A percentile compares a stretch with the other conserved stretches of the same genome.
Conservation (phyloP, 495 filamentous ascomycete genomes). For the Barbatosphaeria neglecta region DNA sequence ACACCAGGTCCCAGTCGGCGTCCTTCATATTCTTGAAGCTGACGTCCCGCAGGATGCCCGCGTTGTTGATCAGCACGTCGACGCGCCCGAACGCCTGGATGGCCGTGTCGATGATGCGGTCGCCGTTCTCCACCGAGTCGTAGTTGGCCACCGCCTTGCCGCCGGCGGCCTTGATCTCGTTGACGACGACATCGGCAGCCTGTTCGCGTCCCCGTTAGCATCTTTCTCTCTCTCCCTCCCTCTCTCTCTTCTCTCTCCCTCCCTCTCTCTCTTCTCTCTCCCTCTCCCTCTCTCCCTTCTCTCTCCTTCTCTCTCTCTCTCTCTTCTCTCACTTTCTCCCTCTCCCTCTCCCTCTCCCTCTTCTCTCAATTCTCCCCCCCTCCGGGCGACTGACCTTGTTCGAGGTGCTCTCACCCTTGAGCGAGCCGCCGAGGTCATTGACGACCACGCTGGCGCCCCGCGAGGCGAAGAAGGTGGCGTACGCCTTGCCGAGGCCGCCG, state of each 20-base stretch:
- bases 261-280: too few relatives aligned
- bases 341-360: too few relatives aligned
- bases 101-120: constrained; percentile 91
- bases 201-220: too few relatives aligned
- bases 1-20: constrained; percentile 89
- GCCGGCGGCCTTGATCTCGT: constrained; percentile 84
- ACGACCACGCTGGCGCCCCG: constrained; percentile 94
- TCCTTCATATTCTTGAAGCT: constrained; percentile 99
- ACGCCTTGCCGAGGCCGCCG: constrained; percentile 86
- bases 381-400: constrained; percentile 72
- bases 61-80: constrained; percentile 95
- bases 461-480: constrained; percentile 83
- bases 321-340: too few relatives aligned
- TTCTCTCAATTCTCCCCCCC: too few relatives aligned
- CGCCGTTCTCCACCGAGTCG: constrained; percentile 90
- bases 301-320: too few relatives aligned
- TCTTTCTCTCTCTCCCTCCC: too few relatives aligned
- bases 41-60: constrained; percentile 90
- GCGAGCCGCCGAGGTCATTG: constrained; percentile 89
- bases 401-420: constrained; percentile 87
- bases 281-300: too few relatives aligned
- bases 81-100: constrained; percentile 86
- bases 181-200: constrained; percentile 91
- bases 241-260: too few relatives aligned
- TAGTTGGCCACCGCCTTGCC: constrained; percentile 98